These are phyloP conservation scores for Kwoniella shivajii DNA, from an alignment of 1,284 basidiomycete genomes.

Conservation along the genomic window DNA sequence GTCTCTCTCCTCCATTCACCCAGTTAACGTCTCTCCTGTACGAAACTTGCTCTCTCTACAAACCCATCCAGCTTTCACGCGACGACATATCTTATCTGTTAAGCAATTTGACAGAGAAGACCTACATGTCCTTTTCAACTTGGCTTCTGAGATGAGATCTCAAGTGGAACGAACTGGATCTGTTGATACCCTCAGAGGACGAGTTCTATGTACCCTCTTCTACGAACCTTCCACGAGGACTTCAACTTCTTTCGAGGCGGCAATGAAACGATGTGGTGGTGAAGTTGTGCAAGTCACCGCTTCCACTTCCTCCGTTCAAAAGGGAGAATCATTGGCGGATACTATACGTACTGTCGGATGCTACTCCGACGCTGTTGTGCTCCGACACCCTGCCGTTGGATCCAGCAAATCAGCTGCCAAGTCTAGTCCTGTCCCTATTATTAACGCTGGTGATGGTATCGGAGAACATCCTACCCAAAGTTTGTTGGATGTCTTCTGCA, in stretches of 20 bases:
- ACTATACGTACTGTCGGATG: conserved; percentile 94
- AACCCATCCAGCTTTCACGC: conserved; percentile 71
- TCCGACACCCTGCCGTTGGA: conserved; percentile 92
- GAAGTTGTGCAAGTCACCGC: conserved; percentile 84
- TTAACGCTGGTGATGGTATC: conserved; percentile 96
- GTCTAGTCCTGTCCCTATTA: conserved; percentile 89
- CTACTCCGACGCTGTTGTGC: conserved; percentile 92
- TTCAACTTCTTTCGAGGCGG: conserved; percentile 95
- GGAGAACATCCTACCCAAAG: conserved; percentile 99
- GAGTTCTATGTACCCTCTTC: conserved; percentile 92
- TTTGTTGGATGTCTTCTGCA: conserved; percentile 92
- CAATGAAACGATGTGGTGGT: conserved; percentile 97
- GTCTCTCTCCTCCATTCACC: conserved; percentile 37
- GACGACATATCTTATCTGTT: conserved; percentile 90
- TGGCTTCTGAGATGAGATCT: conserved; percentile 95
- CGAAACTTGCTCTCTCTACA: conserved; percentile 56
- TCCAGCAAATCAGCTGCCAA: conserved; percentile 89
- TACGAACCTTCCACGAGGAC: conserved; percentile 98
- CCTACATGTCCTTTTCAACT: conserved; percentile 88
- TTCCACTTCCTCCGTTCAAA: conserved; percentile 83
- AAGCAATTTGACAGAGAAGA: conserved; percentile 92
- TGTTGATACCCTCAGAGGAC: conserved; percentile 87
- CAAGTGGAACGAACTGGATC: conserved; percentile 90
- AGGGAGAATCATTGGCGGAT: conserved; percentile 92
- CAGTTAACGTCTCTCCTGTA: conserved; percentile 51